phyloP scores from a whole-genome alignment of 345 rosid species.

The rapeseed (Brassica napus) region Da-Ae NC_063434.1:7224001-7224500 shows the following conservation, averaged over 20 bases:
- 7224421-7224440: background rate
- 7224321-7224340: conserved; percentile 2
- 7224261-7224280: conserved; percentile 41
- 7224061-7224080: conserved; percentile 4
- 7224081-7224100: background rate
- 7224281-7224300: background rate
- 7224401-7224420: background rate
- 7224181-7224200: conserved; percentile 16
- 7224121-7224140: conserved; percentile 28
- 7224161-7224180: conserved; percentile 32
- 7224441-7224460: background rate
- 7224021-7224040: too few relatives aligned
- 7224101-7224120: background rate
- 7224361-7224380: background rate
- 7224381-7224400: background rate
- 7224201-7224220: conserved; percentile 7
- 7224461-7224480: conserved; percentile 38
- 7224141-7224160: conserved; percentile 50
- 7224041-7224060: conserved; percentile 28
- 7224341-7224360: background rate
- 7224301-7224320: conserved; percentile 30
- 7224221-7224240: conserved; percentile 27
- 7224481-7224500: conserved; percentile 40
- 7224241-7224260: conserved; percentile 53
- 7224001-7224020: too few relatives aligned